These are phyloP conservation scores for Magnaporthiopsis poae DNA, from an alignment of 2,329 filamentous ascomycete genomes.

Conservation along the genomic window DNA sequence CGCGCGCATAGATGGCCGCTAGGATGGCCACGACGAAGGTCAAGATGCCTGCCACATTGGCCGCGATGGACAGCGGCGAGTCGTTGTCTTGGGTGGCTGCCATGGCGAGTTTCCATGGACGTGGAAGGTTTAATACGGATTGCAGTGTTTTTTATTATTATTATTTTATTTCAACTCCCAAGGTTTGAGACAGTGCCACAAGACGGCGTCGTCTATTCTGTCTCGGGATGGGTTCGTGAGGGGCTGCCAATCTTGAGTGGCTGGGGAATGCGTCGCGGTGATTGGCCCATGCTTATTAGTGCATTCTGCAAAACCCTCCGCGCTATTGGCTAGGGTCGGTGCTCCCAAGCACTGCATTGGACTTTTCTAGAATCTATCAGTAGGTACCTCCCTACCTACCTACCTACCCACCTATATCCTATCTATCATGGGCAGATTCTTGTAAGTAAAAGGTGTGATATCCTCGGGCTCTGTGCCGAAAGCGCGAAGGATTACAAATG, in stretches of 20 bases:
- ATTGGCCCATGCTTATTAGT: neutral
- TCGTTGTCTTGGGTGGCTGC: constrained; percentile 19
- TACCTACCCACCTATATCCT: too few relatives aligned
- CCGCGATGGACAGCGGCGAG: constrained; percentile 34
- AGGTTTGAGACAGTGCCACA: neutral
- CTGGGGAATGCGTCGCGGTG: neutral
- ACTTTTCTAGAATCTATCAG: too few relatives aligned
- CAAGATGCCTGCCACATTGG: constrained; percentile 35
- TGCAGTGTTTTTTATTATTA: neutral
- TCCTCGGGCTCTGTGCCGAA: neutral
- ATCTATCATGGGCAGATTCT: too few relatives aligned
- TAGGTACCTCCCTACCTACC: too few relatives aligned
- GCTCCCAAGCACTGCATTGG: too few relatives aligned
- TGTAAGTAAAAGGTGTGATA: neutral
- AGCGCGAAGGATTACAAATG: neutral
- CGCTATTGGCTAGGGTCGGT: too few relatives aligned
- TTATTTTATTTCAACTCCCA: too few relatives aligned
- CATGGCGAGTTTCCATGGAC: neutral
- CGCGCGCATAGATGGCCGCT: constrained; percentile 32
- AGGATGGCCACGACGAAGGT: constrained; percentile 38
- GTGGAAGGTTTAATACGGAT: neutral
- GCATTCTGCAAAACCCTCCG: too few relatives aligned
- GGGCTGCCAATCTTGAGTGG: neutral
- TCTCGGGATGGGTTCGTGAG: too few relatives aligned
- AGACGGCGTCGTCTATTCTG: neutral